Conservation (phyloP, 257 asterid species). For the Scutellaria galericulata region DNA sequence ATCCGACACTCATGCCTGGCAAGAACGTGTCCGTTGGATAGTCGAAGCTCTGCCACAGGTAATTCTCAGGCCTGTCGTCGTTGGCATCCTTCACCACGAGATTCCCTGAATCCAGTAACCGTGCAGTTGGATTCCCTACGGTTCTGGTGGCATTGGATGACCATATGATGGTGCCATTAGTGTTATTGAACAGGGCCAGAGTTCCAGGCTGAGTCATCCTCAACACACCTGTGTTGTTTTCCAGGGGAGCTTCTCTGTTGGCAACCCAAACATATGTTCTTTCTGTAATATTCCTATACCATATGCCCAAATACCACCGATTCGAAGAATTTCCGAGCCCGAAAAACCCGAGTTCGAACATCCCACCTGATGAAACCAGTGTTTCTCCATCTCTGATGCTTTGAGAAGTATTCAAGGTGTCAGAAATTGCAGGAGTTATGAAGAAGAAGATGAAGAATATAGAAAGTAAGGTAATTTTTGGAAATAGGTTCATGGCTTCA, state of each 20-base stretch:
- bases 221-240: slow-evolving; percentile 40
- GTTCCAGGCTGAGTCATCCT: slow-evolving; percentile 30
- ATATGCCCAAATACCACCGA: slow-evolving; percentile 45
- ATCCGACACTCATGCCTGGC: slow-evolving; percentile 53
- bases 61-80: slow-evolving; percentile 37
- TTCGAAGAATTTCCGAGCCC: slow-evolving; percentile 27
- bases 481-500: not conserved
- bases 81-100: slow-evolving; percentile 45
- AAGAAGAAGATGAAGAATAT: not conserved
- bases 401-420: slow-evolving; percentile 8
- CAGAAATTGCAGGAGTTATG: not conserved
- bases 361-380: slow-evolving; percentile 19
- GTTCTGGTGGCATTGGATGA: slow-evolving; percentile 40
- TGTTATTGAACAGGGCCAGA: slow-evolving; percentile 37
- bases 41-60: slow-evolving; percentile 58
- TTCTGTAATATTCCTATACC: slow-evolving; percentile 44
- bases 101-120: slow-evolving; percentile 54
- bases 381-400: slow-evolving; percentile 17
- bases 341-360: slow-evolving; percentile 34
- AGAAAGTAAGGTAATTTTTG: not conserved
- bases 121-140: slow-evolving; percentile 35
- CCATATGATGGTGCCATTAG: slow-evolving; percentile 41
- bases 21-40: slow-evolving; percentile 48
- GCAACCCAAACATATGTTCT: slow-evolving; percentile 27
- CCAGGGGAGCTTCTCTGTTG: slow-evolving; percentile 33